These are phyloP conservation scores for Paspalum notatum DNA, from an alignment of 176 grass and related monocot genomes.

Conservation along the genomic window DNA sequence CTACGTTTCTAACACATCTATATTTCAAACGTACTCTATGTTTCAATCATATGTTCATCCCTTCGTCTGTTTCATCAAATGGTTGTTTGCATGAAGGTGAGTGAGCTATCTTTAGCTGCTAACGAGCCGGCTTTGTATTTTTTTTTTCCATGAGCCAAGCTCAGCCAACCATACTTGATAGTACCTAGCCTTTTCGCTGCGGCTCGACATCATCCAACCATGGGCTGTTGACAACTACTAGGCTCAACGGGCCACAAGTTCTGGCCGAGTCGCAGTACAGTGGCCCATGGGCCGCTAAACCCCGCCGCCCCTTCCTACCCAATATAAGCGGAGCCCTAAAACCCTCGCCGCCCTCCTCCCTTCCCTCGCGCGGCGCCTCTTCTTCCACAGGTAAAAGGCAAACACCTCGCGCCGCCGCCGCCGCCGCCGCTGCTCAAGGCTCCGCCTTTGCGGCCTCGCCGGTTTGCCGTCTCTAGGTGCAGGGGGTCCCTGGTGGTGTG, in stretches of 20 bases:
- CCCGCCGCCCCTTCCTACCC: background rate
- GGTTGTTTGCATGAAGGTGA: too few species aligned
- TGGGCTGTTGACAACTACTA: background rate
- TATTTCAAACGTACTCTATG: too few species aligned
- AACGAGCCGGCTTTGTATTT: too few species aligned
- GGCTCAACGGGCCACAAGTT: background rate
- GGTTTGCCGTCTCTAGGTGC: too few species aligned
- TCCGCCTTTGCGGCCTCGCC: background rate
- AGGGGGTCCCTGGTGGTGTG: too few species aligned
- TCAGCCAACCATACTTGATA: too few species aligned
- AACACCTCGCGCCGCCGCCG: background rate
- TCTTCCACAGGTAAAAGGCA: constrained; percentile 20
- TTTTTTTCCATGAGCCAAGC: too few species aligned
- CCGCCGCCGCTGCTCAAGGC: background rate
- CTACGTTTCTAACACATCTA: too few species aligned
- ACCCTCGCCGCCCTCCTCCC: constrained; percentile 2
- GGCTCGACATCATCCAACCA: background rate
- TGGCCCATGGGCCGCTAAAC: constrained; percentile 27
- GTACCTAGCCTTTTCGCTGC: too few species aligned
- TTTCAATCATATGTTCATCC: too few species aligned
- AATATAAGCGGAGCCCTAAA: constrained; percentile 39
- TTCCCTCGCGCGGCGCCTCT: constrained; percentile 32
- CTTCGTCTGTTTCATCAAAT: too few species aligned
- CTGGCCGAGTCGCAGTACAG: background rate
- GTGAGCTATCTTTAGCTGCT: too few species aligned